Base-by-base conservation (phyloP, 768 basidiomycete genomes). In the Suillus placidus region DNA sequence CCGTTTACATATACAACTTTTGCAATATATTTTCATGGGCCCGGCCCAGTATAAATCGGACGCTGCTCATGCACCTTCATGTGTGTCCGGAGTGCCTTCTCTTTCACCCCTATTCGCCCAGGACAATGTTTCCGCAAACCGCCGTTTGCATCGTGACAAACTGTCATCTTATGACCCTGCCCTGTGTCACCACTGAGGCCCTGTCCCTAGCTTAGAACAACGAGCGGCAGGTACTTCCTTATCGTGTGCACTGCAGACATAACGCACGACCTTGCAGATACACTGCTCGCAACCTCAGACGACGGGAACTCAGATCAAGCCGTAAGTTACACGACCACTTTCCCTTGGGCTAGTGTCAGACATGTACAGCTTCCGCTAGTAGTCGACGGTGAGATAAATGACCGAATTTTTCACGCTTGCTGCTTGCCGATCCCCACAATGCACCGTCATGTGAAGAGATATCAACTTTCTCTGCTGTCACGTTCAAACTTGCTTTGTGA, bases 401-500 rank as follows among this genome's bases (percentile, higher is more conserved):
- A 16, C 8, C 23, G 3, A 23, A 26, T 47, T 47, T 26, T 26
- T 51, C 32, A 38, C 32, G 38, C 45, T 57, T 20, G 43, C 38
- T 40, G 32, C 30, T 35, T 58, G 6, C 56, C 62, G 37, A 40
- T 43, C 14, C 34, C 47, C 42, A 60, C 56, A 64, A 64, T 38
- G 66, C 66, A 60, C 60, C 60, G 40, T 34, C 61, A 47, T 62
- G 30, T 32, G 51, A 52, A 34, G 64, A 56, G 5, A 26, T 9
- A 9, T 30, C 1, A 12, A 45, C n/a, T 23, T 47, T 51, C 14
- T 51, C 49, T 52, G 7, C 6, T 9, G 14, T 52, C 51, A 52
- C 51, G 30, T 52, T 30, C 51, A 8, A 52, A 16, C 8, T 52
- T 30, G 26, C 32, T 54, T 54, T 18, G 18, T 55, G 12, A 3